Evolutionary conservation across 345 rosid species (phyloP), one percentile per base, ranked within the genome.

Genomic region (Linum usitatissimum): DNA sequence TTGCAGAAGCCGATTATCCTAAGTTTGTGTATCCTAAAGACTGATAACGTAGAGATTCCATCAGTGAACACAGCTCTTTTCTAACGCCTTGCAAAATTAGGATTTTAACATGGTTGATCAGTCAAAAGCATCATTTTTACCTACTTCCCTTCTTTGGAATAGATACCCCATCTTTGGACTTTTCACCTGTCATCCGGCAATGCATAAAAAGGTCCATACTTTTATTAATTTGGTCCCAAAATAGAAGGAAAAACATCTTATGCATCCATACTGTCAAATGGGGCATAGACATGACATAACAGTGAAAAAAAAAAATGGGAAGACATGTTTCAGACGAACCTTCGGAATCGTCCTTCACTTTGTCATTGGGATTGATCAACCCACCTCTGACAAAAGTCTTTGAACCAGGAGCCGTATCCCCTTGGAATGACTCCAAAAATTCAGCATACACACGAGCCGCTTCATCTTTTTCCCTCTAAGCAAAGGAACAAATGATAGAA

Each of bases 171-270:
- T 94, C 99, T 90, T 88, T 94, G 79, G 96, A 84, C 97, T 84
- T 93, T 92, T 92, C 98, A 89, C 96, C 98, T 92, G 96, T 89
- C 96, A 91, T 85, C 90, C 96, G 93, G 67, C 90, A 86, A 93
- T 75, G 96, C 83, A 90, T 90, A 81, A 78, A 82, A 93, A 84
- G 88, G 80, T 68, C 96, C 97, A 84, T 88, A 79, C 79, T 81
- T 81, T 94, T 78, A 94, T 83, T 90, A 90, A 87, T 80, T 76
- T 80, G 79, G 81, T 68, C 78, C 72, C 80, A 45, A 59, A 74
- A 85, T 76, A 76, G 79, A 28, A 73, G 59, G 83, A 81, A 34
- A 69, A 77, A 61, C 68, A 60, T 73, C 17, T 71, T 75, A 90
- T 74, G 80, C 80, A 81, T 83, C 81, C 77, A 83, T 56, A 77